Conservation (phyloP, 169 alveolate genomes). For the Plasmodium cynomolgi region DNA sequence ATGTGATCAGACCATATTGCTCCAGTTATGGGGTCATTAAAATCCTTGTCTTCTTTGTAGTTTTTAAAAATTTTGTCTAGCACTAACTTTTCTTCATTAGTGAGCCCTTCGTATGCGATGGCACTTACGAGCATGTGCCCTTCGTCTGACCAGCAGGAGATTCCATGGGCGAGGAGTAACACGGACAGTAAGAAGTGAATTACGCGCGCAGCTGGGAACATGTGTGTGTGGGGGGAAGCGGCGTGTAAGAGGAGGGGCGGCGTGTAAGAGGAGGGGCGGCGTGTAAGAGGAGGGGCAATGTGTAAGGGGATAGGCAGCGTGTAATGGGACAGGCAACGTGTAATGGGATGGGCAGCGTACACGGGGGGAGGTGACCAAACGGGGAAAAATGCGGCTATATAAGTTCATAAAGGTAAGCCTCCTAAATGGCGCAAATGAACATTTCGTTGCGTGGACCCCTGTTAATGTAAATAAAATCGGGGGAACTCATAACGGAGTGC, state of each 20-base stretch:
- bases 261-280: too few relatives aligned
- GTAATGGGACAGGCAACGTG: too few relatives aligned
- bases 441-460: not conserved
- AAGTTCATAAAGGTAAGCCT: not conserved
- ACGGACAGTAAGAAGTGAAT: not conserved
- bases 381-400: not conserved
- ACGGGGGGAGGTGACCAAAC: not conserved
- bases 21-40: conserved; percentile 73
- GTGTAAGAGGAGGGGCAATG: too few relatives aligned
- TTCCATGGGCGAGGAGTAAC: not conserved
- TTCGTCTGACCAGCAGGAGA: conserved; percentile 65
- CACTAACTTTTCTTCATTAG: conserved; percentile 9
- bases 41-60: conserved; percentile 73
- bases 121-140: conserved; percentile 68
- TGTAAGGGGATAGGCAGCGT: too few relatives aligned
- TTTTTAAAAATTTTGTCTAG: conserved; percentile 28
- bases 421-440: not conserved
- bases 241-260: too few relatives aligned
- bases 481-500: not conserved
- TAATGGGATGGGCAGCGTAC: too few relatives aligned
- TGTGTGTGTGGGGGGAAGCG: not conserved
- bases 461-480: not conserved
- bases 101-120: conserved; percentile 28
- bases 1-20: conserved; percentile 84
- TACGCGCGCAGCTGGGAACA: not conserved